phyloP scores from a whole-genome alignment of 768 basidiomycete genomes.

The Tricholomella constricta region DNA sequence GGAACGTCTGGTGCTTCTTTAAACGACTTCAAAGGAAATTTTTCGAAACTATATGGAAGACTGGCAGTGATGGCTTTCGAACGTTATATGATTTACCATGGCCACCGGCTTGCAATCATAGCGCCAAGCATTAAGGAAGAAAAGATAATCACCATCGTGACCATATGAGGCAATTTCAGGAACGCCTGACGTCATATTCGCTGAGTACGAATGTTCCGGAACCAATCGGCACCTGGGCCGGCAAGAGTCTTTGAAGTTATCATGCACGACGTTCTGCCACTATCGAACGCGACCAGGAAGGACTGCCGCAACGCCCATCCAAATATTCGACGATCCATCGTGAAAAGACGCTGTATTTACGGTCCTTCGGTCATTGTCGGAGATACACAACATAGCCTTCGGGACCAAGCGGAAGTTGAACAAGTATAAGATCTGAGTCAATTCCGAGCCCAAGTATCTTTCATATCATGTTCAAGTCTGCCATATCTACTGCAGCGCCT shows the following conservation, averaged over 20 bases:
- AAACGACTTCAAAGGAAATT: too few species aligned
- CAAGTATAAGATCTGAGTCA: constrained; percentile 17
- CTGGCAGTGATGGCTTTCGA: too few species aligned
- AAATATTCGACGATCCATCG: neutral
- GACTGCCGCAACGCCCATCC: neutral
- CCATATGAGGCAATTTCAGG: constrained; percentile 1
- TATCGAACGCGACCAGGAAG: neutral
- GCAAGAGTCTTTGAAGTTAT: neutral
- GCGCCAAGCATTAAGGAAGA: too few species aligned
- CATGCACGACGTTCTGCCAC: neutral
- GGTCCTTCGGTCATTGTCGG: constrained; percentile 16
- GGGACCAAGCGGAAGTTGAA: constrained; percentile 16
- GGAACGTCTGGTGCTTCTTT: too few species aligned
- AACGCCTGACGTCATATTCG: constrained; percentile 9
- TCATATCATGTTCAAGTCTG: constrained; percentile 14
- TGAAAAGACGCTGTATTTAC: neutral
- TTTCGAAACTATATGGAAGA: too few species aligned
- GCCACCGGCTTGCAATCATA: too few species aligned
- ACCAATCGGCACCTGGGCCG: neutral
- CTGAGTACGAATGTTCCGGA: neutral
- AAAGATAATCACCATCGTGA: neutral
- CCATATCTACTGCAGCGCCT: constrained; percentile 10
- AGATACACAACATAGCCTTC: constrained; percentile 4
- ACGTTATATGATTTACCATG: too few species aligned
- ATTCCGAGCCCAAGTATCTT: neutral